Base-by-base conservation (phyloP, 1,284 basidiomycete species). In the Irpex rosettiformis region DNA sequence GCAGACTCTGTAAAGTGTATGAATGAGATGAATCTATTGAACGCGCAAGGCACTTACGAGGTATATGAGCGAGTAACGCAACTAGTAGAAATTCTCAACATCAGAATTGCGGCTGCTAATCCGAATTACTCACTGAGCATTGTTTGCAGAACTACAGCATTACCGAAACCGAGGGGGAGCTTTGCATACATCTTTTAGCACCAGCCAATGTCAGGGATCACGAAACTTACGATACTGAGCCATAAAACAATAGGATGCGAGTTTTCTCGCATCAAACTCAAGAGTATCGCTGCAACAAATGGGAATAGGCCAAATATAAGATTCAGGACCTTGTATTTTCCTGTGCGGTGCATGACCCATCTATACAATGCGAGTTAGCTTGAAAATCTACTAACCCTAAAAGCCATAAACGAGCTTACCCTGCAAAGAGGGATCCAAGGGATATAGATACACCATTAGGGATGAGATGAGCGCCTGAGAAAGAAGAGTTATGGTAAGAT, bases 391-490 rank as follows among this genome's bases (percentile, higher is more conserved):
- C 18, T 13, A 40, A 33, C 27, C 47, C 22, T 16, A 21, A 8
- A 5, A 3, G 45, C 13, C 4, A 8, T 2, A 13, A 18, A 28
- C 11, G 33, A 37, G 33, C 43, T 59, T 62, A 84, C 68, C 93
- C 93, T 4, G 93, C 88, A 56, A 92, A 86, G 13, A 95, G 68
- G 0, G 90, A 91, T 0, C 92, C 91, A 8, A 79, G 69, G 0
- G 89, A 89, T 72, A 93, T 85, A 1, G 85, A 82, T 1, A 89
- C 63, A 49, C 88, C 89, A 65, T 93, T 93, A 0, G 93, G 93
- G 16, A 93, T 73, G 11, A 94, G 70, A 69, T 94, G 93, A 1
- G 89, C 75, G 4, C 93, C 93, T 88, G 37, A 37, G 33, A 37
- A 13, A 13, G 28, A 13, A 13, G 18, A n/a, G 45, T 8, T n/a